These are phyloP conservation scores for Rhodotorula diobovata DNA, from an alignment of 768 basidiomycete species.

Conservation along the genomic window DNA sequence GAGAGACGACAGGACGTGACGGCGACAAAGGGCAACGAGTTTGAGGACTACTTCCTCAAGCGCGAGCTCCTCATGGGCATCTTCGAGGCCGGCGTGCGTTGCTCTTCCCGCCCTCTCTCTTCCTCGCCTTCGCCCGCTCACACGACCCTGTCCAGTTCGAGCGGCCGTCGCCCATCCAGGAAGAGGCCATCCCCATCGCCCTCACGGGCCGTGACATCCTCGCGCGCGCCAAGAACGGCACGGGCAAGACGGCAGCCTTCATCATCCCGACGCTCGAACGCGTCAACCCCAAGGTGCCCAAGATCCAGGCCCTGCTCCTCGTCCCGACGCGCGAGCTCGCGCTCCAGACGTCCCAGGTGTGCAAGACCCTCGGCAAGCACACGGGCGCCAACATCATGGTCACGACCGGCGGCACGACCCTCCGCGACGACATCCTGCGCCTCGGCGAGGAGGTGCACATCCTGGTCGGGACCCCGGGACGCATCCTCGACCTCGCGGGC, in stretches of 20 bases:
- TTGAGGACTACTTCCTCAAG: conserved; percentile 60
- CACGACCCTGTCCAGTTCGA: conserved; percentile 73
- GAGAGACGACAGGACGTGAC: conserved; percentile 65
- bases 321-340: conserved; percentile 99
- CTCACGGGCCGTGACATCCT: conserved; percentile 89
- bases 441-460: conserved; percentile 86
- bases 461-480: conserved; percentile 92
- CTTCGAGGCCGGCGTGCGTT: conserved; percentile 76
- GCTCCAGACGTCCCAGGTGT: conserved; percentile 96
- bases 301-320: conserved; percentile 93
- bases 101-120: background rate
- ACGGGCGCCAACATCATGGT: conserved; percentile 97
- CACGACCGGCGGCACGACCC: conserved; percentile 93
- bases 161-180: conserved; percentile 94
- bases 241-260: conserved; percentile 97
- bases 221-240: conserved; percentile 89
- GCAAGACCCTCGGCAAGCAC: conserved; percentile 93
- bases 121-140: too few species aligned
- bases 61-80: conserved; percentile 96
- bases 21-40: conserved; percentile 86
- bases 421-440: conserved; percentile 95
- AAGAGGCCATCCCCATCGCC: conserved; percentile 94
- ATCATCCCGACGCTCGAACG: conserved; percentile 95
- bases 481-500: conserved; percentile 88
- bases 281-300: conserved; percentile 71